Percentiles rank a stretch among this genome's conserved stretches.
These are phyloP conservation scores for Corymbia maculata DNA, from an alignment of 345 rosid genomes.

Conservation along the genomic window DNA sequence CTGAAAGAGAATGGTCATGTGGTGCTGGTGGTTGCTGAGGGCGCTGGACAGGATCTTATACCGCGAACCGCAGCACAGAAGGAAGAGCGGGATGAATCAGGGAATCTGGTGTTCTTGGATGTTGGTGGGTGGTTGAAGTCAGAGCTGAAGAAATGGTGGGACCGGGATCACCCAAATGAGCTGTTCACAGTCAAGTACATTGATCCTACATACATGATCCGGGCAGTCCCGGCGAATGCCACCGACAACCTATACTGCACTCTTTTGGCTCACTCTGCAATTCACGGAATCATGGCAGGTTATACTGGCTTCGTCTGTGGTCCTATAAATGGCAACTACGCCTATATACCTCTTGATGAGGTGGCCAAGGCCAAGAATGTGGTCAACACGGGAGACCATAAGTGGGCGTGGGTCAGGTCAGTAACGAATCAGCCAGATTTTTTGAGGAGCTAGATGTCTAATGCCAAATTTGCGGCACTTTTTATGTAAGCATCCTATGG, in stretches of 20 bases:
- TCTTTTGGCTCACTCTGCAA: slow-evolving; percentile 79
- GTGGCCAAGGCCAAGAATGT: slow-evolving; percentile 57
- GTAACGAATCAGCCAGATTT: slow-evolving; percentile 86
- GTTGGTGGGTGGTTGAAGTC: slow-evolving; percentile 78
- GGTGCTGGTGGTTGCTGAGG: slow-evolving; percentile 81
- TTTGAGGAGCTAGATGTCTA: slow-evolving; percentile 1
- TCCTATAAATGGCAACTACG: slow-evolving; percentile 80
- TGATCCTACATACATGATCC: slow-evolving; percentile 92
- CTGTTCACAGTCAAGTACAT: slow-evolving; percentile 75
- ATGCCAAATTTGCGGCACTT: neutral
- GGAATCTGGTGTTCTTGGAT: slow-evolving; percentile 70
- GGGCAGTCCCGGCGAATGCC: slow-evolving; percentile 84
- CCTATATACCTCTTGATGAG: slow-evolving; percentile 71
- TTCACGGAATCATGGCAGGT: slow-evolving; percentile 89
- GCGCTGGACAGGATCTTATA: slow-evolving; percentile 83
- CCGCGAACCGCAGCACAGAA: slow-evolving; percentile 53
- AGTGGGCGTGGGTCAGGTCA: slow-evolving; percentile 93
- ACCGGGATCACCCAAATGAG: slow-evolving; percentile 46
- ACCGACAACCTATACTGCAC: slow-evolving; percentile 77
- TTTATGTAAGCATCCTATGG: neutral
- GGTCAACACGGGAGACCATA: slow-evolving; percentile 61
- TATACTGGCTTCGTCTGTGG: slow-evolving; percentile 82
- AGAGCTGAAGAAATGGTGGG: slow-evolving; percentile 74
- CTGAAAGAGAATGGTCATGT: slow-evolving; percentile 63
- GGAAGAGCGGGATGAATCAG: slow-evolving; percentile 79